Percentiles rank a stretch among this genome's conserved stretches.
Conservation (phyloP, 495 filamentous ascomycete species). For the Massariosphaeria phaeospora region DNA sequence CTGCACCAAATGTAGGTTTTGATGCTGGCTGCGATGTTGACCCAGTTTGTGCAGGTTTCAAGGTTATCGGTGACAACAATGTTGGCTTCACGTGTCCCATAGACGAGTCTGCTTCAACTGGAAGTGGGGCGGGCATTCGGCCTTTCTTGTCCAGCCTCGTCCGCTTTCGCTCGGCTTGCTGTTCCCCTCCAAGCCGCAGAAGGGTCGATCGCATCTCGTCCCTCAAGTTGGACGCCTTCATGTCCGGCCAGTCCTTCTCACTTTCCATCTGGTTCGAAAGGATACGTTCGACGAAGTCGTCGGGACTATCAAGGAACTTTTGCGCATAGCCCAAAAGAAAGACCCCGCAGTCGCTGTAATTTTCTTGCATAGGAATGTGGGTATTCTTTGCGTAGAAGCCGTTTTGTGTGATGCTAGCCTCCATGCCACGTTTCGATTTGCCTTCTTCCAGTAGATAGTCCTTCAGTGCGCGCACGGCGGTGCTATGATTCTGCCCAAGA, state of each 20-base stretch:
- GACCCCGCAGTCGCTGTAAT: constrained; percentile 83
- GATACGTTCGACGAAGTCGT: constrained; percentile 56
- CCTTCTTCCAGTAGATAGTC: constrained; percentile 74
- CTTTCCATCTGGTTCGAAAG: constrained; percentile 47
- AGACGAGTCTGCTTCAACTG: neutral
- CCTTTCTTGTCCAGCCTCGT: constrained; percentile 47
- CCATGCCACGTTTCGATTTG: constrained; percentile 58
- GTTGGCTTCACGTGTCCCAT: neutral
- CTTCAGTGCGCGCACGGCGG: constrained; percentile 60
- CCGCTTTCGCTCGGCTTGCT: constrained; percentile 33
- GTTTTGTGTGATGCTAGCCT: constrained; percentile 49
- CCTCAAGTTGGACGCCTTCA: constrained; percentile 52
- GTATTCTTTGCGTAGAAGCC: constrained; percentile 60
- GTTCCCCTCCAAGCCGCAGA: constrained; percentile 2
- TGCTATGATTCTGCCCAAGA: constrained; percentile 55
- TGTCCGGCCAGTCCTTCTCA: constrained; percentile 52
- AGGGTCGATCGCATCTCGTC: constrained; percentile 51
- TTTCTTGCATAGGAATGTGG: constrained; percentile 69
- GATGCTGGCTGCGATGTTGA: too few species aligned
- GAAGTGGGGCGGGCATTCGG: neutral
- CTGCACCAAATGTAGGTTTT: neutral
- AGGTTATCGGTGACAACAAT: constrained; percentile 1
- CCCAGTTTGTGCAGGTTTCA: too few species aligned
- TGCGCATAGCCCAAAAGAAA: constrained; percentile 79
- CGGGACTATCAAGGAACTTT: constrained; percentile 68